Base-by-base conservation (phyloP, 306 rosid genomes). In the Senna siamea region DNA sequence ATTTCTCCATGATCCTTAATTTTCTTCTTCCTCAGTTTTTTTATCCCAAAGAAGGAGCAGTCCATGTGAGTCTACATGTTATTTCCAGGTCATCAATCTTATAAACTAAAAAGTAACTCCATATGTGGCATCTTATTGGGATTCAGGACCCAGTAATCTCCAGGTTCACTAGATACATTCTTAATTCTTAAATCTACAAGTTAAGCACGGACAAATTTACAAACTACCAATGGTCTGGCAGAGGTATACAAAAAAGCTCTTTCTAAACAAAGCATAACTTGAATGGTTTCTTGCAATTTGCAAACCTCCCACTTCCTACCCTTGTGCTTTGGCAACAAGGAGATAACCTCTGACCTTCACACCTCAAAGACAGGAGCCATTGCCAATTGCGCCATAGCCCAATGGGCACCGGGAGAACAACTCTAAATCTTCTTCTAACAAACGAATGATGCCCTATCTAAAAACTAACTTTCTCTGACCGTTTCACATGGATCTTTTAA, bases 241-340 rank as follows among this genome's bases (percentile, higher is more conserved):
- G 43, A 43, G 34, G 20, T 47, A 54, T 51, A 44, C 55, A 40
- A 68, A 66, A 51, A 22, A 19, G 48, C n/a, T 67, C 53, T 61
- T 9, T 46, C 58, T 70, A 68, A 63, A 43, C 72, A 57, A 75
- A 30, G 41, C 37, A 4, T 22, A 40, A 57, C 30, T 46, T 38
- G 17, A 37, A 18, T 30, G 32, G 56, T 53, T 61, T 53, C 43
- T 20, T 14, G 34, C 78, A 79, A 11, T 35, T 20, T 14, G 34
- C 78, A 79, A 11, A 30, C 30, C 40, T 19, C 59, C 38, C 23
- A 10, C 51, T 54, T 30, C 46, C 72, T n/a, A 46, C 70, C 59
- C 67, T n/a, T 5, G 50, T 74, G 47, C 34, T 78, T 74, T 23
- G 38, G 67, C 14, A 57, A 82, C 47, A 38, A 61, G 51, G 62